Conservation (phyloP, 2,329 filamentous ascomycete species). For the Cladosporium colombiae region DNA sequence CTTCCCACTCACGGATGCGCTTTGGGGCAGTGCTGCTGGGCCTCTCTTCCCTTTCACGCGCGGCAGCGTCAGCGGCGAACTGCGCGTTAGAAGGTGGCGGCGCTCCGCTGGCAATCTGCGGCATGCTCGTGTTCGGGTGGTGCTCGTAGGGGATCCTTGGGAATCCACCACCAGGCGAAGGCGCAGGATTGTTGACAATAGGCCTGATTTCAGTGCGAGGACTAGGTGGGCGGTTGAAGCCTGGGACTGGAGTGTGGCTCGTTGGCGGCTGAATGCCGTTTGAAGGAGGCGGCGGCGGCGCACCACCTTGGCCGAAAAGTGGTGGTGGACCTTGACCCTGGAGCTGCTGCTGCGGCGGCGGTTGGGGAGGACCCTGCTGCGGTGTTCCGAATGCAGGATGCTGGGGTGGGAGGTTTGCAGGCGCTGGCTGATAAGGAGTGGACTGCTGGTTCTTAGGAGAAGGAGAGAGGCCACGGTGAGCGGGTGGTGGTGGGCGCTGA, state of each 20-base stretch:
- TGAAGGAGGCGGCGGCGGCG: conserved; percentile 16
- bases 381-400: conserved; percentile 19
- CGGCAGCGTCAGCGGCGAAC: conserved; percentile 64
- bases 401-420: conserved; percentile 49
- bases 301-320: conserved; percentile 28
- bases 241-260: conserved; percentile 58
- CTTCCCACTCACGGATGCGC: conserved; percentile 89
- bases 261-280: conserved; percentile 47
- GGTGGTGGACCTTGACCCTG: conserved; percentile 27
- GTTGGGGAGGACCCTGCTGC: conserved; percentile 20
- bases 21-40: conserved; percentile 78
- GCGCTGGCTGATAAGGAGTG: conserved; percentile 54
- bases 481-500: conserved; percentile 46
- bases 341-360: conserved; percentile 24
- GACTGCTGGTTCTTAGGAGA: conserved; percentile 61
- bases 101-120: conserved; percentile 67
- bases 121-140: conserved; percentile 63
- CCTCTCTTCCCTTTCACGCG: conserved; percentile 69
- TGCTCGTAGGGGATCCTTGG: conserved; percentile 78
- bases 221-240: conserved; percentile 62
- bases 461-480: conserved; percentile 56
- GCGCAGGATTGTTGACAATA: conserved; percentile 74
- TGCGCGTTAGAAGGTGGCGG: conserved; percentile 63
- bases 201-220: conserved; percentile 79
- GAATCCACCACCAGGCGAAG: conserved; percentile 88